These are phyloP conservation scores for Huntiella moniliformis DNA, from an alignment of 2,329 filamentous ascomycete genomes.

Conservation along the genomic window DNA sequence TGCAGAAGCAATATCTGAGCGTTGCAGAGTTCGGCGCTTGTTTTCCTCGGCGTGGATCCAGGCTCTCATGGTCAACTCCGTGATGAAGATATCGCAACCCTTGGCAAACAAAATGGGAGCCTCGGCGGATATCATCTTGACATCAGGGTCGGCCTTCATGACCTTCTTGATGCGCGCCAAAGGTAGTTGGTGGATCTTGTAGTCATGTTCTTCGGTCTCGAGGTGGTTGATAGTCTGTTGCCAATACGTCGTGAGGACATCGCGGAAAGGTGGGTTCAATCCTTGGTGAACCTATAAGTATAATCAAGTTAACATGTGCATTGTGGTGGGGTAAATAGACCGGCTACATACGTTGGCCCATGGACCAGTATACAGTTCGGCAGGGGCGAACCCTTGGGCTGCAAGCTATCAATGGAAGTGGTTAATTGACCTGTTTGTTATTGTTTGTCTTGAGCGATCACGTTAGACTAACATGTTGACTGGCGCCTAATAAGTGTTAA, in stretches of 20 bases:
- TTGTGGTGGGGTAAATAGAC: background rate
- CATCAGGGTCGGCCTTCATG: conserved; percentile 98
- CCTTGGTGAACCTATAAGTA: conserved; percentile 70
- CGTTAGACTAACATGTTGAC: conserved; percentile 22
- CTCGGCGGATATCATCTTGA: conserved; percentile 99
- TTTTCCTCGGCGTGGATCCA: conserved; percentile 99
- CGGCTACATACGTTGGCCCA: conserved; percentile 67
- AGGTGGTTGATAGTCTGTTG: conserved; percentile 94
- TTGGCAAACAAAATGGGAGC: conserved; percentile 96
- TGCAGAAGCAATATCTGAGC: conserved; percentile 89
- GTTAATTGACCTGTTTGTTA: background rate
- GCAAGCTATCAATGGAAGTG: conserved; percentile 42
- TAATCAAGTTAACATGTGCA: background rate
- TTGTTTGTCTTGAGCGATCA: conserved; percentile 13
- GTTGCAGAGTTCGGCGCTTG: conserved; percentile 84
- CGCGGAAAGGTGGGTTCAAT: conserved; percentile 76
- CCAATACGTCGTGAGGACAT: conserved; percentile 98
- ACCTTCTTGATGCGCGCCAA: conserved; percentile 99
- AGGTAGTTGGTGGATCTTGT: conserved; percentile 92
- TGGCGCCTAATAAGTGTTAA: conserved; percentile 23
- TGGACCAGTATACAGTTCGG: conserved; percentile 79
- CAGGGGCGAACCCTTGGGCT: conserved; percentile 71
- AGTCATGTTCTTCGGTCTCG: conserved; percentile 89
- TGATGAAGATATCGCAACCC: conserved; percentile 98
- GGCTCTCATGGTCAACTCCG: conserved; percentile 93